Percentiles rank a stretch among this genome's conserved stretches.
Conservation (phyloP, 176 grass and related monocot species). For the Ensete ventricosum region DNA sequence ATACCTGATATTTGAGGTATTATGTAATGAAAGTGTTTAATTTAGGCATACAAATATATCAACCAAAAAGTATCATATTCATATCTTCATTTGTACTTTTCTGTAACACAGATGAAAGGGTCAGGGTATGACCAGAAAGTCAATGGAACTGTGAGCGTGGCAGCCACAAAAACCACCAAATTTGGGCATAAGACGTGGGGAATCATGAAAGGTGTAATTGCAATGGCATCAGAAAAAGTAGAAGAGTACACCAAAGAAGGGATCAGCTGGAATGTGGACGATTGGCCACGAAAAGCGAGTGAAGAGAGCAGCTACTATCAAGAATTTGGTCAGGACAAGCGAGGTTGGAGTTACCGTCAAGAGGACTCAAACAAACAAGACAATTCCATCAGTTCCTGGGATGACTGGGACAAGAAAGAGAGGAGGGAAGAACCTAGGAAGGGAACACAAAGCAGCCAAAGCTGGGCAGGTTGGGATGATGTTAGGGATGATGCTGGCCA, state of each 20-base stretch:
- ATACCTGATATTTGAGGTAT: background rate
- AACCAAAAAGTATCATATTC: background rate
- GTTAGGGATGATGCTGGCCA: slow-evolving; percentile 58
- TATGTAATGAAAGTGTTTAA: too few relatives aligned
- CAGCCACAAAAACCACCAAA: slow-evolving; percentile 73
- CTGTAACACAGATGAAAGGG: slow-evolving; percentile 59
- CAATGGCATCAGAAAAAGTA: slow-evolving; percentile 71
- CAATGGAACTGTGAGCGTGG: slow-evolving; percentile 83
- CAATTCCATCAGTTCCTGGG: slow-evolving; percentile 70
- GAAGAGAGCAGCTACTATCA: slow-evolving; percentile 45
- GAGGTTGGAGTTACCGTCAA: slow-evolving; percentile 35
- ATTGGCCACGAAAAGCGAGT: slow-evolving; percentile 42
- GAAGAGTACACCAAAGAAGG: slow-evolving; percentile 90
- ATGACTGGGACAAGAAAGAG: slow-evolving; percentile 71
- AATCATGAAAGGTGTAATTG: slow-evolving; percentile 88
- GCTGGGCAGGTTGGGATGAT: slow-evolving; percentile 88
- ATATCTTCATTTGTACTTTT: slow-evolving; percentile 12
- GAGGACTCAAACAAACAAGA: slow-evolving; percentile 40
- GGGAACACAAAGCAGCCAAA: slow-evolving; percentile 13
- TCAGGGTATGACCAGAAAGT: slow-evolving; percentile 92
- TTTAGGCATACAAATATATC: background rate
- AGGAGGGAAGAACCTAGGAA: slow-evolving; percentile 45
- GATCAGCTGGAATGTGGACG: slow-evolving; percentile 55
- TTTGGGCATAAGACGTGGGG: slow-evolving; percentile 82
- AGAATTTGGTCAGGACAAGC: slow-evolving; percentile 53